Evolutionary conservation across 352 stramenopile genomes (phyloP).

Genomic region (Paralagenidium karlingii): DNA sequence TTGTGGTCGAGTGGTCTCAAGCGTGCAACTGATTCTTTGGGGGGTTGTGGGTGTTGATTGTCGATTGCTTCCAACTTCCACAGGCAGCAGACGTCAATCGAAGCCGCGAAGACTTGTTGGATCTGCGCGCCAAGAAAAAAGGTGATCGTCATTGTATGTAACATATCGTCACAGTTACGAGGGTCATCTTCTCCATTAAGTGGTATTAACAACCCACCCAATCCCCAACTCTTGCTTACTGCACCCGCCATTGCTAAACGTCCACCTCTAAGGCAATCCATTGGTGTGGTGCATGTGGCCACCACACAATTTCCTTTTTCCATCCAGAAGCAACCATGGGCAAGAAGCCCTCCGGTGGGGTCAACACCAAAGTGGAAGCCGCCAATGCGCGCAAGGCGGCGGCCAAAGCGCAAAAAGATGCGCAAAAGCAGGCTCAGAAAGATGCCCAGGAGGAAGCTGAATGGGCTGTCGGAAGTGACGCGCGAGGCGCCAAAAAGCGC

Average conservation of each 20-base stretch:
- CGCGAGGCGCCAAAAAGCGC: conserved; percentile 19
- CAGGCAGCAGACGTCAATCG: conserved; percentile 37
- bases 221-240: no score
- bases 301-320: no score
- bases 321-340: no score
- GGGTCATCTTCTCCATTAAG: no score
- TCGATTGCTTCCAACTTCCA: background rate
- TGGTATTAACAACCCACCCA: no score
- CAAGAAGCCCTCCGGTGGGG: no score
- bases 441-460: conserved; percentile 32
- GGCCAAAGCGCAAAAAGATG: conserved; percentile 38
- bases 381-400: conserved; percentile 58
- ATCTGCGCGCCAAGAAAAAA: conserved; percentile 82
- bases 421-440: conserved; percentile 22
- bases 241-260: no score
- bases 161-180: conserved; percentile 2
- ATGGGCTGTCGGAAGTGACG: conserved; percentile 43
- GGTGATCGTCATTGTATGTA: conserved; percentile 77
- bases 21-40: background rate
- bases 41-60: background rate
- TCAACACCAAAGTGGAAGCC: conserved; percentile 71
- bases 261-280: no score
- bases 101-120: conserved; percentile 74
- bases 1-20: no score
- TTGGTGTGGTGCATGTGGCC: no score